phyloP scores from a whole-genome alignment of 2,329 filamentous ascomycete genomes.

The Arthroderma sp. region DNA sequence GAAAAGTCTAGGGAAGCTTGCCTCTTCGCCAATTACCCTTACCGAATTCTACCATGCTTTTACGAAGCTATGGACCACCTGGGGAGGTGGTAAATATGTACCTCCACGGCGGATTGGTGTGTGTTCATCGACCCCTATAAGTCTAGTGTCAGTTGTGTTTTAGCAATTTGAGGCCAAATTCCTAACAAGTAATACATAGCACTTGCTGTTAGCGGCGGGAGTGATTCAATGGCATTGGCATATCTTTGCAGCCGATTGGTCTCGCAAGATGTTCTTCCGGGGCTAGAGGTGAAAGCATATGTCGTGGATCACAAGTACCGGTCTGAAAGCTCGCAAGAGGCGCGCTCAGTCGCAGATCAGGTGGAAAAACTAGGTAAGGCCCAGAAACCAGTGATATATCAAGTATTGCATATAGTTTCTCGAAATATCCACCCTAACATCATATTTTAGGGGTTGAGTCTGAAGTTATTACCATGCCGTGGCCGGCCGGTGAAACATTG shows the following conservation, averaged over 20 bases:
- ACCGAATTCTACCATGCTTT: slow-evolving; percentile 41
- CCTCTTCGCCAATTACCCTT: slow-evolving; percentile 24
- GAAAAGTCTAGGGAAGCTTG: slow-evolving; percentile 4
- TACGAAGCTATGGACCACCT: slow-evolving; percentile 23
- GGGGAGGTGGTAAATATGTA: slow-evolving; percentile 32
- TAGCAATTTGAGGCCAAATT: background rate
- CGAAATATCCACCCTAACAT: slow-evolving; percentile 6
- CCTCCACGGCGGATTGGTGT: slow-evolving; percentile 9
- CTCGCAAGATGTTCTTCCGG: slow-evolving; percentile 20
- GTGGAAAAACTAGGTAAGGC: slow-evolving; percentile 34
- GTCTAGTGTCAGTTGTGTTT: background rate
- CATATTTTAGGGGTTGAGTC: slow-evolving; percentile 23
- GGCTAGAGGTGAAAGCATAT: slow-evolving; percentile 39
- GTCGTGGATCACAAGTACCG: slow-evolving; percentile 52
- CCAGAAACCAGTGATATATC: background rate
- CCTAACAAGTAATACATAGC: slow-evolving; percentile 34
- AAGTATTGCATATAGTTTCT: background rate
- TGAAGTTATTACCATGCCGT: slow-evolving; percentile 38
- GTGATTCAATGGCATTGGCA: slow-evolving; percentile 95
- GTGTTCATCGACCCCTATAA: background rate
- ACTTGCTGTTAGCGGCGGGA: slow-evolving; percentile 79
- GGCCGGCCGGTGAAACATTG: slow-evolving; percentile 35
- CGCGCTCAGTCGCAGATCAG: slow-evolving; percentile 38
- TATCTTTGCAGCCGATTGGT: slow-evolving; percentile 49
- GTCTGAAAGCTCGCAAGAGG: slow-evolving; percentile 44